Evolutionary conservation across 2,329 filamentous ascomycete species (phyloP), one percentile per base, ranked within the genome.

Genomic region (Mycocentrospora acerina): DNA sequence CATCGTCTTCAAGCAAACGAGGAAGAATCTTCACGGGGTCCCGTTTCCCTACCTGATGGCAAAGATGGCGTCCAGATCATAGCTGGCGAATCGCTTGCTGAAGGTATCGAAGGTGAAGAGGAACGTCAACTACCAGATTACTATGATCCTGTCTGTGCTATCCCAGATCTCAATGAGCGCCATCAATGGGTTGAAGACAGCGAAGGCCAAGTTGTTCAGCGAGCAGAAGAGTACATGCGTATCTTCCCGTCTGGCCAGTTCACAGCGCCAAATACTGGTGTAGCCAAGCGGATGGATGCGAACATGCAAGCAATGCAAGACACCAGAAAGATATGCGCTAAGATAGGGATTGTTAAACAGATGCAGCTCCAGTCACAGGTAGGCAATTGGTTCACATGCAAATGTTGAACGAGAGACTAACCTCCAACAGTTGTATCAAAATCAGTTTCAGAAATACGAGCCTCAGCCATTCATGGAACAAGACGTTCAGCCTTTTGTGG

Each of bases 351-450:
- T 46, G 93, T 98, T 64, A 98, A 97, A 73, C 93, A 98, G 71
- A 98, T 98, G 93, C 93, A 98, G 70, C 82, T 97, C 37, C 93
- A 98, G 67, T 88, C 90, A 35, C 93, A 96, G 79, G 88, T 89
- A 80, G 62, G 73, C 59, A 10, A 32, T 24, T 6, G 19, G 41
- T 30, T 19, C 7, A 41, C 22, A 22, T 29, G n/a, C 19, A 19
- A 33, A 29, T 32, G 37, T 9, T 28, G 22, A 30, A 2, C 14
- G 24, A 22, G 9, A 22, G 50, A 27, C 55, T 61, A 15, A 54
- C 42, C 26, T 9, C 9, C 14, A 19, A 22, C 55, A 93, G 86
- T 87, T 95, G 63, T 98, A 98, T 64, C 87, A 90, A 60, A 98
- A 98, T 60, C 93, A 98, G 66, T 98, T 98, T 58, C 90, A 91